Conservation (phyloP, 208 protist species). For the Crithidia expoeki region DNA sequence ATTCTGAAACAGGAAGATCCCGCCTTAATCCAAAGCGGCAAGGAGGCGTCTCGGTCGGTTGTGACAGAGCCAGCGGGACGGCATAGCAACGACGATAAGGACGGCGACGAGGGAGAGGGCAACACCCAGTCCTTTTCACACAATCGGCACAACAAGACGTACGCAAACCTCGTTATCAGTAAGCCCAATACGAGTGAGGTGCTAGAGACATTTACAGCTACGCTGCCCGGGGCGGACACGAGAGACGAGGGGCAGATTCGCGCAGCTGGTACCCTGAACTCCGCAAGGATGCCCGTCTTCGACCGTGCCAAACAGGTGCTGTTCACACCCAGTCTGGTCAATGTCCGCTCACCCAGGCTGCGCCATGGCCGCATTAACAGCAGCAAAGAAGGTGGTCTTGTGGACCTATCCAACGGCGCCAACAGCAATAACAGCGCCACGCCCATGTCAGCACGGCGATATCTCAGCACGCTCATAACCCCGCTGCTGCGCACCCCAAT, state of each 20-base stretch:
- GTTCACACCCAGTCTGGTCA: constrained; percentile 3
- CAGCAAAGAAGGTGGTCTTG: too few species aligned
- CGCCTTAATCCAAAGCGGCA: not conserved
- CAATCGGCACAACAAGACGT: constrained; percentile 1
- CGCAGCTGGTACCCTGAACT: not conserved
- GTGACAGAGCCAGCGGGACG: not conserved
- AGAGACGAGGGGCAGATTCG: constrained; percentile 15
- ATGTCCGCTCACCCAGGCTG: not conserved
- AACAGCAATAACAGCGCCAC: not conserved
- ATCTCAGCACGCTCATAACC: not conserved
- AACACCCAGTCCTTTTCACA: not conserved
- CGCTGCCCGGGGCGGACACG: not conserved
- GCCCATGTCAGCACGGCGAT: not conserved
- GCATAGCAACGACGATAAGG: not conserved
- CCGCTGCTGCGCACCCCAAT: constrained; percentile 19
- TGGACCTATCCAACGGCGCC: not conserved
- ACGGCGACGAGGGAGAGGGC: not conserved
- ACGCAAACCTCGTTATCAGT: constrained; percentile 8
- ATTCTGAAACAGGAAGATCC: not conserved
- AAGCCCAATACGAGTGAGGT: constrained; percentile 1
- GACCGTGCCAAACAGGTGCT: constrained; percentile 17
- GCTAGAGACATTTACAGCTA: not conserved
- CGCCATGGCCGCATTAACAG: not conserved
- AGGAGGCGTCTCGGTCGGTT: not conserved
- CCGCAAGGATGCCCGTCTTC: constrained; percentile 3